These are phyloP conservation scores for Aspergillus funiculosus DNA, from an alignment of 495 filamentous ascomycete species.

Conservation along the genomic window DNA sequence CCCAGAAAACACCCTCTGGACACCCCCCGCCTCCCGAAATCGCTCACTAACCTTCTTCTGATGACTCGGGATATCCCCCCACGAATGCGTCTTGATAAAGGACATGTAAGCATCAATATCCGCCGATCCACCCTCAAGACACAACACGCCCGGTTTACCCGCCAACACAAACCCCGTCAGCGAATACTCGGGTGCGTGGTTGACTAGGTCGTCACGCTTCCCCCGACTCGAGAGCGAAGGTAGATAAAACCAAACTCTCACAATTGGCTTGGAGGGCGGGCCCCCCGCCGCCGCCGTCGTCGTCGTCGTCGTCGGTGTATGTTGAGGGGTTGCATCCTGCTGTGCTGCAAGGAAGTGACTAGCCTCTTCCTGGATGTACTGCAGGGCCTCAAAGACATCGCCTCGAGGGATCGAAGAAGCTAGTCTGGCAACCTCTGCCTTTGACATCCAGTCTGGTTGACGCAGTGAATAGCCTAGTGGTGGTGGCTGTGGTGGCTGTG, in stretches of 20 bases:
- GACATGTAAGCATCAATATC: slow-evolving; percentile 39
- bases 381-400: slow-evolving; percentile 32
- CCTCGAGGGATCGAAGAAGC: slow-evolving; percentile 25
- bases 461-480: slow-evolving; percentile 29
- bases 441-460: slow-evolving; percentile 41
- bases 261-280: slow-evolving; percentile 18
- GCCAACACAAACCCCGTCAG: slow-evolving; percentile 39
- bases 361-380: slow-evolving; percentile 29
- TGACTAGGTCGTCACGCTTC: slow-evolving; percentile 38
- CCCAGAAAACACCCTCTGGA: slow-evolving; percentile 29
- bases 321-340: slow-evolving; percentile 6
- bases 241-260: slow-evolving; percentile 41
- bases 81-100: slow-evolving; percentile 41
- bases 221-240: slow-evolving; percentile 35
- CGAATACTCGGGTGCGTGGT: slow-evolving; percentile 29
- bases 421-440: slow-evolving; percentile 30
- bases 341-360: slow-evolving; percentile 24
- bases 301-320: too few species aligned
- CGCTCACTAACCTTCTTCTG: slow-evolving; percentile 42
- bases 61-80: slow-evolving; percentile 40
- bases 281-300: too few species aligned
- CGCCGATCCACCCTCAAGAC: slow-evolving; percentile 30
- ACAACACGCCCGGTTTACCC: slow-evolving; percentile 38
- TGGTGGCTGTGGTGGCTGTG: slow-evolving; percentile 28
- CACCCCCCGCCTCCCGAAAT: slow-evolving; percentile 29